A percentile compares a stretch with the other conserved stretches of the same genome.
phyloP scores from a whole-genome alignment of 768 basidiomycete species.

The Hericium coralloides region DNA sequence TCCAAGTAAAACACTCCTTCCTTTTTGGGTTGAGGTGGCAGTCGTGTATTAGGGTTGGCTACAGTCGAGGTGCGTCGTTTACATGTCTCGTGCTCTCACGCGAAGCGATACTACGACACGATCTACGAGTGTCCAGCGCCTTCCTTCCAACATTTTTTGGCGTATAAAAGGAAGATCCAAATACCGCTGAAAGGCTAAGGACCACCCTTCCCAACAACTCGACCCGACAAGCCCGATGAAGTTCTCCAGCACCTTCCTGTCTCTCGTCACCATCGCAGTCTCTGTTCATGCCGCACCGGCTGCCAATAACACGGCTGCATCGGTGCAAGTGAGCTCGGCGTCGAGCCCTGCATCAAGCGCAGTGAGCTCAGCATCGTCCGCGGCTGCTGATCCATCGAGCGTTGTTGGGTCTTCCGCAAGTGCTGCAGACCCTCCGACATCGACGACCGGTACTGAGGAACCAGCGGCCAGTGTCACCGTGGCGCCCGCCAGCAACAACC shows the following conservation, averaged over 20 bases:
- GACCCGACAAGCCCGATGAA: neutral
- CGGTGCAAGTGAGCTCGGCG: neutral
- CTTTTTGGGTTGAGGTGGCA: too few relatives aligned
- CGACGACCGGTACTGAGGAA: neutral
- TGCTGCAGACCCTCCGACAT: neutral
- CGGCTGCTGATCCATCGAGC: neutral
- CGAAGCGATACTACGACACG: neutral
- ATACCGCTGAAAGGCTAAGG: neutral
- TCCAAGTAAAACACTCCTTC: too few relatives aligned
- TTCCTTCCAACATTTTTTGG: neutral
- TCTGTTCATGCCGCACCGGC: neutral
- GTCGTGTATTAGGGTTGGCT: too few relatives aligned
- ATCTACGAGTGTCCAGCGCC: neutral
- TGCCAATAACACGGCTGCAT: neutral
- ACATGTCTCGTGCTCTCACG: neutral
- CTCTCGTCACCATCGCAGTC: neutral
- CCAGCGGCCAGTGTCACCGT: slow-evolving; percentile 14
- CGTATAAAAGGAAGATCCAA: neutral
- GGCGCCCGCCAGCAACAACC: slow-evolving; percentile 18
- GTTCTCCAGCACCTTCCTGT: neutral
- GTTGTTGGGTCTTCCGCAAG: neutral
- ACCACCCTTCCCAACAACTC: neutral
- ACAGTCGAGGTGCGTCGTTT: neutral
- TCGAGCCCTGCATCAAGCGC: neutral
- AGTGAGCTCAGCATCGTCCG: neutral